Evolutionary conservation across 305 asterid species (phyloP), one percentile per base, ranked within the genome.

Genomic region (Rubia tinctorum): DNA sequence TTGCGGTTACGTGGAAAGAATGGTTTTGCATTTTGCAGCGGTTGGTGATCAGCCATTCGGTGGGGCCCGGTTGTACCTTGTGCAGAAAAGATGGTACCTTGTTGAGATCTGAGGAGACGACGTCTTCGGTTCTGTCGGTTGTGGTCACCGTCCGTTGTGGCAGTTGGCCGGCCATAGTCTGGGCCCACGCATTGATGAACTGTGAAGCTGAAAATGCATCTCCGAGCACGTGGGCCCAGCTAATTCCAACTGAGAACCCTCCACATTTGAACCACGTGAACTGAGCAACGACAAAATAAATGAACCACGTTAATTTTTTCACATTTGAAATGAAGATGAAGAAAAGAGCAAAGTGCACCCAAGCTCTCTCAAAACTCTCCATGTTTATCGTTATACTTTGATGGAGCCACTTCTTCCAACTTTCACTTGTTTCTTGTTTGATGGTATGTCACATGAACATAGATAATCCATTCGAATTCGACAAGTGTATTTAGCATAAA

Each of bases 221-320:
- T 80, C 97, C 97, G 40, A 91, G 87, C 7, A 87, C 5, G 43
- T 90, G 97, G 51, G 95, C 84, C 96, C 95, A 91, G 51, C 89
- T 86, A 79, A 91, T 63, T 43, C 97, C 97, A 34, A 90, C 60
- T 34, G 91, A 77, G 27, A 91, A 3, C 25, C 96, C 97, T 81
- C 97, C 97, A 78, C 97, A 91, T 69, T 85, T 80, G 84, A 90
- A 91, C 88, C 74, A 72, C 47, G 97, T 90, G 47, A 90, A 62
- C 97, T 90, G 80, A 4, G 45, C 69, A 15, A 60, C 10, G 2
- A 60, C 61, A 55, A 23, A 68, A 68, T 18, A 56, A 68, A 68
- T 18, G 20, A 14, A 49, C 56, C 20, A 13, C 56, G 12, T 8
- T 44, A 44, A 8, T 9, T 8, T 44, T 44, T 43, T 42, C 34